Evolutionary conservation across 2,329 filamentous ascomycete genomes (phyloP).

Genomic region (Tolypocladium paradoxum): DNA sequence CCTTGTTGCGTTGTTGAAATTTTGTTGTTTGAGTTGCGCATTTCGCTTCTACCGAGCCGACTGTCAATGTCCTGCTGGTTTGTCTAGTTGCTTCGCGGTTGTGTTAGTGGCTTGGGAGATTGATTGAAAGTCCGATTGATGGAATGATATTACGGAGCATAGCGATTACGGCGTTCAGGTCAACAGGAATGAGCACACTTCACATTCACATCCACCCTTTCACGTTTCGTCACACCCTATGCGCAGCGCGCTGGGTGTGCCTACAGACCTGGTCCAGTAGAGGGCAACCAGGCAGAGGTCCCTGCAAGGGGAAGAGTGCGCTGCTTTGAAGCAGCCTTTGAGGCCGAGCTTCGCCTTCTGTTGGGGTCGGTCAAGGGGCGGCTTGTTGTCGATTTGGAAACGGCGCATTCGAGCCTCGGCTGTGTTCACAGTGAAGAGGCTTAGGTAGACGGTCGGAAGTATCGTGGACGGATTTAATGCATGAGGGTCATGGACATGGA

Average conservation of each 20-base stretch:
- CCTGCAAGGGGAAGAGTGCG: background rate
- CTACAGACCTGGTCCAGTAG: background rate
- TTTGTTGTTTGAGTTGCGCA: background rate
- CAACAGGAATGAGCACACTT: slow-evolving; percentile 6
- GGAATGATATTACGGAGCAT: slow-evolving; percentile 23
- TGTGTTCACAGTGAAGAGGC: background rate
- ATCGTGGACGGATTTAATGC: slow-evolving; percentile 1
- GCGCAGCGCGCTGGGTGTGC: background rate
- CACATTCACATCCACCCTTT: background rate
- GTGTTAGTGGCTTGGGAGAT: slow-evolving; percentile 7
- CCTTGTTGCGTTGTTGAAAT: slow-evolving; percentile 8
- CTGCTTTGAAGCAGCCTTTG: background rate
- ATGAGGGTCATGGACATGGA: background rate
- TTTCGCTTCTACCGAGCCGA: background rate
- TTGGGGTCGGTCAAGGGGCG: background rate
- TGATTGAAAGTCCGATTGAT: slow-evolving; percentile 8
- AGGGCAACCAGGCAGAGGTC: background rate
- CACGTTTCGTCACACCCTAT: background rate
- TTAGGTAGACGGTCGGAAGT: background rate
- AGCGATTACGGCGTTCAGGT: slow-evolving; percentile 28
- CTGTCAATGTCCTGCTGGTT: background rate
- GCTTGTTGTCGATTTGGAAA: background rate
- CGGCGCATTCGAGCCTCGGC: background rate
- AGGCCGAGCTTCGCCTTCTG: background rate
- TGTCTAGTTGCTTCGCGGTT: slow-evolving; percentile 7